Base-by-base conservation (phyloP, 2,329 filamentous ascomycete species). In the Diplocarpon mali region DNA sequence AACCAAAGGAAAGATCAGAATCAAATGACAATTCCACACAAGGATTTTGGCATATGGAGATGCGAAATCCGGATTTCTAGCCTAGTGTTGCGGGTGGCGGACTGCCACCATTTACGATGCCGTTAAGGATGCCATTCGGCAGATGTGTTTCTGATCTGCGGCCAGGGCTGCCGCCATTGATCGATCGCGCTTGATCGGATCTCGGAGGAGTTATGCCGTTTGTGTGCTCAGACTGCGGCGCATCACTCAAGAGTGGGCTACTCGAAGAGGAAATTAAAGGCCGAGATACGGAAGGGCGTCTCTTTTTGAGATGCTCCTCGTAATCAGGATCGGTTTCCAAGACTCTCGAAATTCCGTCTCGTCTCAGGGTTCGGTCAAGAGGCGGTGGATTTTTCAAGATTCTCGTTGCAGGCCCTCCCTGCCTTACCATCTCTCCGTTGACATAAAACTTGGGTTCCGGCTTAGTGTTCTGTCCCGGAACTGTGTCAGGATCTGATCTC, bases 371-470 rank as follows among this genome's bases (percentile, higher is more conserved):
- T 32, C 70, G 68, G 20, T 6, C 71, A 70, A 52, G 75, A 75
- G 2, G 77, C 74, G 10, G 67, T 68, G 44, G 63, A 68, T 52
- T 49, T 48, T 41, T 54, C 64, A 73, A 75, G 11, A 70, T 64
- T 42, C 68, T 65, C 20, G 65, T 59, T 27, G 65, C 65, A 0
- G 73, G 69, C 45, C 65, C 63, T 24, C 73, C 69, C 55, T 80
- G 75, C 30, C 66, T 65, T 10, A 75, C 64, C 28, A 77, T 58
- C 8, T 63, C 53, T 28, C 78, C 78, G 54, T 79, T 73, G 52
- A 77, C 52, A 52, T 73, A 82, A 55, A 76, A 73, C 56, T 74
- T 78, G 52, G 68, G 69, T 47, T 72, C 65, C 1, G 78, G 78
- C 4, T 72, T 71, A 56, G 76, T 78, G 3, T 67, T 67, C 35